phyloP scores from a whole-genome alignment of 345 rosid species.

The Populus tremula region DNA sequence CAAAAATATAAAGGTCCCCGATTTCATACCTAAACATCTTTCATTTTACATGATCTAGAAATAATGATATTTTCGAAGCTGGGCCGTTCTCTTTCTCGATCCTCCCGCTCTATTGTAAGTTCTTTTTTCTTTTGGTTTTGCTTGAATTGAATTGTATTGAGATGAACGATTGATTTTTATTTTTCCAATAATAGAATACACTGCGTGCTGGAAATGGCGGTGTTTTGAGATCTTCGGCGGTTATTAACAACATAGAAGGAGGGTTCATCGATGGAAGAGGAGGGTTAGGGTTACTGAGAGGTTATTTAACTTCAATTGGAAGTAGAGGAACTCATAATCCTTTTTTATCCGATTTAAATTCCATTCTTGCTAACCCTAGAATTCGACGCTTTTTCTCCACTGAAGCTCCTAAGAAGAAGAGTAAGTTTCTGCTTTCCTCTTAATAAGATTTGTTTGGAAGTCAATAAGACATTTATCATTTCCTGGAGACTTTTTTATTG shows the following conservation, averaged over 20 bases:
- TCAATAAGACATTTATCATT: not conserved
- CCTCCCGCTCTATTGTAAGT: slow-evolving; percentile 53
- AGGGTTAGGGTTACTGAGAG: slow-evolving; percentile 52
- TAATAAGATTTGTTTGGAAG: not conserved
- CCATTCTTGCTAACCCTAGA: slow-evolving; percentile 63
- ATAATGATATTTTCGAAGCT: slow-evolving; percentile 64
- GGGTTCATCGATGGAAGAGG: not conserved
- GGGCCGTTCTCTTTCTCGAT: slow-evolving; percentile 44
- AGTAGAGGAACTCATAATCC: slow-evolving; percentile 28
- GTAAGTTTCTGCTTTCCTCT: slow-evolving; percentile 26
- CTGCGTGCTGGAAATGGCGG: slow-evolving; percentile 12
- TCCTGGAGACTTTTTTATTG: not conserved
- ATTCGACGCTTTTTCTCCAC: slow-evolving; percentile 58
- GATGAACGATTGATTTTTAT: not conserved
- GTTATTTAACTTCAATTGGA: slow-evolving; percentile 51
- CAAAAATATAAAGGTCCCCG: too few relatives aligned
- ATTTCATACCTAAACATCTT: too few relatives aligned
- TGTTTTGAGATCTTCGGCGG: slow-evolving; percentile 19
- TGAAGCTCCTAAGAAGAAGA: slow-evolving; percentile 72
- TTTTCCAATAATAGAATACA: slow-evolving; percentile 4
- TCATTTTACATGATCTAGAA: too few relatives aligned
- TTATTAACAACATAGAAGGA: not conserved
- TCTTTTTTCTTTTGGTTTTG: not conserved
- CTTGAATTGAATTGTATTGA: too few relatives aligned
- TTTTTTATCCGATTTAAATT: slow-evolving; percentile 44